Evolutionary conservation across 2,329 filamentous ascomycete genomes (phyloP).

Genomic region (Penicillium sclerotigenum): DNA sequence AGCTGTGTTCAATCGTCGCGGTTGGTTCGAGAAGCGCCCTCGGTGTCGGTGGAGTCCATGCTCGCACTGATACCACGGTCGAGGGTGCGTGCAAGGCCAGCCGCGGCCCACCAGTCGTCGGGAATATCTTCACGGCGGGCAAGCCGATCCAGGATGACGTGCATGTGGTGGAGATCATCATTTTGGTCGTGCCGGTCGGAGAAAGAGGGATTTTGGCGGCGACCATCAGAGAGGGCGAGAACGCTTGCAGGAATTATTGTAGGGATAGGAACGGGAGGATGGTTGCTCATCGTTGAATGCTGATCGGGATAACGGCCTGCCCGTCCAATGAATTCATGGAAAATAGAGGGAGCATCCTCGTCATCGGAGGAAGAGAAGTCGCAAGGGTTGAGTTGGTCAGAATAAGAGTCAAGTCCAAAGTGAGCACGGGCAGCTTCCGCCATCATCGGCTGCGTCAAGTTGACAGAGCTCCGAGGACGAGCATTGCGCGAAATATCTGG

Average conservation of each 20-base stretch:
- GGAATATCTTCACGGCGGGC: constrained; percentile 71
- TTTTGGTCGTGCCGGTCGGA: constrained; percentile 27
- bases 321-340: constrained; percentile 8
- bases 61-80: constrained; percentile 29
- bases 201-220: constrained; percentile 15
- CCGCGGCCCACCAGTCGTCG: constrained; percentile 77
- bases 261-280: constrained; percentile 32
- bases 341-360: constrained; percentile 26
- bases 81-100: constrained; percentile 60
- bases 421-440: constrained; percentile 21
- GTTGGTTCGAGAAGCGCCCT: constrained; percentile 17
- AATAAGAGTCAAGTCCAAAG: constrained; percentile 35
- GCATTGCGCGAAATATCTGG: constrained; percentile 26
- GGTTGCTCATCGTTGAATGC: constrained; percentile 34
- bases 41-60: constrained; percentile 23
- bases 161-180: constrained; percentile 60
- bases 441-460: constrained; percentile 38
- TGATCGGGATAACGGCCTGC: constrained; percentile 23
- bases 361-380: constrained; percentile 37
- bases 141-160: constrained; percentile 67
- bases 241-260: not conserved
- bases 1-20: constrained; percentile 6
- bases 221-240: not conserved
- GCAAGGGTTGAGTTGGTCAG: constrained; percentile 37
- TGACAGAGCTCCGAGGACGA: constrained; percentile 35